Evolutionary conservation across 495 filamentous ascomycete species (phyloP), one percentile per base, ranked within the genome.

Genomic region (Tuber indicum): DNA sequence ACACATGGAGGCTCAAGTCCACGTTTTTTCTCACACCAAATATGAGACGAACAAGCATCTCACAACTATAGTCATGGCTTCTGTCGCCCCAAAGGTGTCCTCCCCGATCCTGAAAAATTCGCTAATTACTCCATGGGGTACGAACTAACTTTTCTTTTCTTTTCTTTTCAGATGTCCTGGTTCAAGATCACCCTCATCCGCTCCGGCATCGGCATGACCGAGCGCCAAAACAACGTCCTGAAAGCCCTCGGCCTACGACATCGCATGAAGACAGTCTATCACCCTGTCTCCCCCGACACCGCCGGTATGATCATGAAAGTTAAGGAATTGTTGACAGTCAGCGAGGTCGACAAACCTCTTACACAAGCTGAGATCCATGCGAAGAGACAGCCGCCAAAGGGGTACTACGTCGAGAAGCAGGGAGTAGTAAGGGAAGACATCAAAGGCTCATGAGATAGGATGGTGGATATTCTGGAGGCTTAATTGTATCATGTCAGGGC

Each of bases 251-350:
- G 96, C 42, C 89, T 99, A 58, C 92, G 91, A 75, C 93, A 93
- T 84, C 92, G 96, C 80, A 91, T 92, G 88, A 89, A 88, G 77
- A 95, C 92, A 76, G 96, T 98, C 80, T 99, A 97, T 88, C 91
- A 97, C 84, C 91, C 92, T 46, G 96, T 97, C 75, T 89, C 89
- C 43, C 88, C 90, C 26, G 90, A 94, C 77, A 89, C 92, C 74
- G 96, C 96, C 6, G 96, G 96, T 85, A 94, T 97, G 86, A 96
- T 99, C 85, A 92, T 98, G 90, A 93, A 92, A 84, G 94, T 99
- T 72, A 99, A 99, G 85, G 96, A 99, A 85, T 87, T 99, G 75
- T 92, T 99, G 9, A 87, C 89, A 19, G 95, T 99, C 41, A 86
- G 89, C 58, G 96, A 98, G 85, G 94, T 97, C 58, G 92, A 92